Evolutionary conservation across 2,329 filamentous ascomycete species (phyloP).

Genomic region (Colletotrichum melonis): DNA sequence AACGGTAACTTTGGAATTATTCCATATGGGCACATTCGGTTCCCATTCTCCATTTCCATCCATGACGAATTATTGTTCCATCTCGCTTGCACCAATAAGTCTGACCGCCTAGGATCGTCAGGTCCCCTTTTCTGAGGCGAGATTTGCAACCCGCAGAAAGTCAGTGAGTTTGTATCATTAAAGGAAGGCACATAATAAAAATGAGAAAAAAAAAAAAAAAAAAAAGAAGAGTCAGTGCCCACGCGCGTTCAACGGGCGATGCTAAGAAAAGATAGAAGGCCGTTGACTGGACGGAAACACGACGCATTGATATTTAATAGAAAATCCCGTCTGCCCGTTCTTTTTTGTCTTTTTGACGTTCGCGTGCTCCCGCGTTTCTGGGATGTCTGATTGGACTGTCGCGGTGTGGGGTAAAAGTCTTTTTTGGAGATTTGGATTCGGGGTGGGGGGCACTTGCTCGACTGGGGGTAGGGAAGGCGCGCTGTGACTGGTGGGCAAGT

Average conservation of each 20-base stretch:
- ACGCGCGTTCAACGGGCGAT: neutral
- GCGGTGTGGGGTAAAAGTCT: slow-evolving; percentile 3
- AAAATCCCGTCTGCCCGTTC: neutral
- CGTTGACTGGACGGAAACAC: neutral
- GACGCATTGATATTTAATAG: neutral
- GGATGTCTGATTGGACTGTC: neutral
- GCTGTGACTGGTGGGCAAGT: neutral
- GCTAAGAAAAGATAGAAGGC: neutral
- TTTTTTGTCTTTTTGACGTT: neutral
- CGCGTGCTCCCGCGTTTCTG: slow-evolving; percentile 4
- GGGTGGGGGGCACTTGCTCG: no score
- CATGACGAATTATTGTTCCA: neutral
- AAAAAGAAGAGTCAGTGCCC: neutral
- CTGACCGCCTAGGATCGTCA: neutral
- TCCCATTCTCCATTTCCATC: neutral
- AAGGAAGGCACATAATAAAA: no score
- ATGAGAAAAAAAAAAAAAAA: neutral
- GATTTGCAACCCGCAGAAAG: slow-evolving; percentile 3
- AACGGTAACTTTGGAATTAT: neutral
- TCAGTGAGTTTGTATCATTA: no score
- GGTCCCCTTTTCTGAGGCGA: neutral
- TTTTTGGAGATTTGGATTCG: slow-evolving; percentile 1
- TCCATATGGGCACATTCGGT: neutral
- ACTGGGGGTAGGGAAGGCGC: neutral
- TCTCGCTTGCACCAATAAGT: neutral